Evolutionary conservation across 371 early-diverging fungal species (phyloP), one percentile per base, ranked within the genome.

Genomic region (Syncephalastrum monosporum): DNA sequence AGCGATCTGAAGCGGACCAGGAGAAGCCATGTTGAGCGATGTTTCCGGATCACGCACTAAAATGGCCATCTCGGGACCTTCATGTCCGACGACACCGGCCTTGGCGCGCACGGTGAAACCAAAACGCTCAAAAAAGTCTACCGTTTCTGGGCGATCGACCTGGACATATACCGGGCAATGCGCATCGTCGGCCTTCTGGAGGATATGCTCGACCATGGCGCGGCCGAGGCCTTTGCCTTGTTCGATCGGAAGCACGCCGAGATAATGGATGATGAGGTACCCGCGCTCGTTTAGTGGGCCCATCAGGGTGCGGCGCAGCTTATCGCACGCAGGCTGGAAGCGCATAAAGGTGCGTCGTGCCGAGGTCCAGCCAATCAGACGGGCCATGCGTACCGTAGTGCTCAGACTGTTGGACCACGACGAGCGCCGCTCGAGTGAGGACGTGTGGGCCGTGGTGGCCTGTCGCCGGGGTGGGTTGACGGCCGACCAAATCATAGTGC

Each of bases 121-220:
- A 52, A 68, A 61, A 4, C 50, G 47, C 15, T 75, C 67, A 62
- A 85, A 83, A 43, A 85, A 62, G 19, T 66, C 78, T 14, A 95
- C 90, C 3, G 92, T 88, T 58, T 94, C 92, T 84, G 91, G 84
- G 63, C 96, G 95, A 57, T 92, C 95, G 61, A 96, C 70, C 27
- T 72, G 67, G n/a, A 67, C 72, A 48, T 72, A 96, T 8, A 91
- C 91, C 1, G 97, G 96, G 67, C 95, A 95, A 60, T 98, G 96
- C 46, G 83, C 83, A 4, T 79, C 72, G 63, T 97, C 96, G 44
- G 74, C 74, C 38, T 72, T 75, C 5, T 63, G 61, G 8, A 75
- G 55, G 14, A 75, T 64, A 41, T 69, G 64, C 43, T 65, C 64
- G 3, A 75, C 27, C 6, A 75, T 41, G 13, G 68, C 72, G 5